phyloP scores from a whole-genome alignment of 371 early-diverging fungal genomes.

The Apophysomyces trapeziformis region DNA sequence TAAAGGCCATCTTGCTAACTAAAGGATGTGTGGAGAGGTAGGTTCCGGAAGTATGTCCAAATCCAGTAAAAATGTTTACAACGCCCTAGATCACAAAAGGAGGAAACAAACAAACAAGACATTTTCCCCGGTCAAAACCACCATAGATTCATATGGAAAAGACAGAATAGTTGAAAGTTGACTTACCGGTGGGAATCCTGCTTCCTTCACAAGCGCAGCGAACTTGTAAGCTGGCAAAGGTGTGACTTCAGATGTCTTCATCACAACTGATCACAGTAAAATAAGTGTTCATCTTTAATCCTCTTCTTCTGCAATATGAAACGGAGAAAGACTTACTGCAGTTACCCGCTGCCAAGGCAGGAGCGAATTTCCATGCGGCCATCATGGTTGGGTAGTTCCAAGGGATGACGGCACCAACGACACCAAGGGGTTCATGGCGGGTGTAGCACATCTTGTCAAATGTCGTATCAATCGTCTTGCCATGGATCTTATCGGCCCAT shows the following conservation, averaged over 20 bases:
- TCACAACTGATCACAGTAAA: slow-evolving; percentile 31
- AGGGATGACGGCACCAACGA: slow-evolving; percentile 77
- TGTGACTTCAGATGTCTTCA: slow-evolving; percentile 63
- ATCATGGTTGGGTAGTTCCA: slow-evolving; percentile 53
- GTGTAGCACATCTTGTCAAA: slow-evolving; percentile 66
- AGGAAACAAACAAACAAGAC: not conserved
- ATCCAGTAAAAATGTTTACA: slow-evolving; percentile 72
- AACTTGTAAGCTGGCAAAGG: slow-evolving; percentile 56
- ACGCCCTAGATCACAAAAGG: slow-evolving; percentile 51
- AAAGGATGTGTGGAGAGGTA: slow-evolving; percentile 31
- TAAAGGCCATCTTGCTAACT: slow-evolving; percentile 52
- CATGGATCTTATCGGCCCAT: slow-evolving; percentile 75
- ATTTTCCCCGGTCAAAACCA: too few relatives aligned
- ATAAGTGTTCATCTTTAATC: not conserved
- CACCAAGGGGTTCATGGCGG: slow-evolving; percentile 79
- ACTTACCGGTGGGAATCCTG: slow-evolving; percentile 52
- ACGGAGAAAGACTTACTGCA: slow-evolving; percentile 41
- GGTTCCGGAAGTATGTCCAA: slow-evolving; percentile 41
- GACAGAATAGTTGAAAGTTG: too few relatives aligned
- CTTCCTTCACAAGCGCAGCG: slow-evolving; percentile 50
- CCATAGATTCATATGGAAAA: too few relatives aligned
- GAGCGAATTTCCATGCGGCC: slow-evolving; percentile 86
- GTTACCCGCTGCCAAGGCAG: slow-evolving; percentile 79
- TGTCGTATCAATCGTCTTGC: slow-evolving; percentile 47
- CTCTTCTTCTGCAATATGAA: too few relatives aligned